phyloP scores from a whole-genome alignment of 495 filamentous ascomycete species.

The Penicillium goetzii region DNA sequence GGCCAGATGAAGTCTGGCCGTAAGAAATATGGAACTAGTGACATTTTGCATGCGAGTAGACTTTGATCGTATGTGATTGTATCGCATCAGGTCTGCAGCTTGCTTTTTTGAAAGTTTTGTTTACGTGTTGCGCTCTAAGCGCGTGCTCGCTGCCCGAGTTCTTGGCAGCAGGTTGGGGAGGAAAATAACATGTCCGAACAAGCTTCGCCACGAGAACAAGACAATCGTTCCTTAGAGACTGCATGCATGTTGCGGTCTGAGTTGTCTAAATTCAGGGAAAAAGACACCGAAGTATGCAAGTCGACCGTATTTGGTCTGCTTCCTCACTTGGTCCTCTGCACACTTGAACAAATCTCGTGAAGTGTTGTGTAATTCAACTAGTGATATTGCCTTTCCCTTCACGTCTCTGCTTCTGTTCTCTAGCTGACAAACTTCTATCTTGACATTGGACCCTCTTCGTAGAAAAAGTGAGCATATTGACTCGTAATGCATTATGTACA shows the following conservation, averaged over 20 bases:
- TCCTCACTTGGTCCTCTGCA: too few relatives aligned
- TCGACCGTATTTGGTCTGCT: too few relatives aligned
- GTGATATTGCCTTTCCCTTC: too few relatives aligned
- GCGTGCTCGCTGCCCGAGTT: not conserved
- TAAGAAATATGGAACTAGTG: not conserved
- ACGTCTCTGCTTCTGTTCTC: too few relatives aligned
- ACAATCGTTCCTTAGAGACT: not conserved
- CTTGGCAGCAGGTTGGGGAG: not conserved
- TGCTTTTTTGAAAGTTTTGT: not conserved
- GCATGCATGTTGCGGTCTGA: not conserved
- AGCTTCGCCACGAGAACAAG: too few relatives aligned
- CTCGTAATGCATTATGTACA: slow-evolving; percentile 24
- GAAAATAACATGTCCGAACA: not conserved
- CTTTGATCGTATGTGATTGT: not conserved
- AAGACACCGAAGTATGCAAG: too few relatives aligned
- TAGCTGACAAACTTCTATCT: not conserved
- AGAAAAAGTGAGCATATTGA: slow-evolving; percentile 4
- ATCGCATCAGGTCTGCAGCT: not conserved
- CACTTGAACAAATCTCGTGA: too few relatives aligned
- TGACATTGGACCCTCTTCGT: not conserved
- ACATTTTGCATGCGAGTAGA: not conserved
- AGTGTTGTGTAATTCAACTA: too few relatives aligned
- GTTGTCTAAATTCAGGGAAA: not conserved
- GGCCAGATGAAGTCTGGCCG: not conserved
- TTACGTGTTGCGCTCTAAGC: not conserved